Base-by-base conservation (phyloP, 2,329 filamentous ascomycete species). In the Aspergillus proliferans region DNA sequence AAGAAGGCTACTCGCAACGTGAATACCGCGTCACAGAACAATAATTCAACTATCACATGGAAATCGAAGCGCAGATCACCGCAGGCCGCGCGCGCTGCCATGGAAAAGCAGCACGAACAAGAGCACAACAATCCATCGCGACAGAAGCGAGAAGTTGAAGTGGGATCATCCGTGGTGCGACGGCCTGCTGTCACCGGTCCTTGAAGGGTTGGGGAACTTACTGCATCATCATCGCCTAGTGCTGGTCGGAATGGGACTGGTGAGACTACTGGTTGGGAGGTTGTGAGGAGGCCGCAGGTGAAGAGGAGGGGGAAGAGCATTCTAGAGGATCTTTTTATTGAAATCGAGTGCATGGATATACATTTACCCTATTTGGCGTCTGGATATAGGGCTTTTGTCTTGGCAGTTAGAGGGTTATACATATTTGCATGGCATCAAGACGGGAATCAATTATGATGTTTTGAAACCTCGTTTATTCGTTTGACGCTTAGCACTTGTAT, bases 61-160 rank as follows among this genome's bases (percentile, higher is more conserved):
- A 96, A 70, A 91, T 96, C 54, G 91, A 96, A 72, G 79, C 86
- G 3, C 83, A 95, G 71, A 96, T 96, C 87, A 88, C 86, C 1
- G 84, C 86, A 55, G 91, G 95, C 64, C 88, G 89, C 67, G 80
- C 71, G 76, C 10, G 70, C 68, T n/a, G 65, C 67, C 4, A 64
- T 66, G 12, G 62, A 71, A 26, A 71, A 71, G 42, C 58, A 64
- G 46, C 67, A 65, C 33, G 70, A 73, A 50, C 53, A 62, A 45
- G 68, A 71, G 44, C 61, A 60, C 40, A 65, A 63, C 28, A 64
- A 69, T 45, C 59, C 64, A 2, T 54, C 60, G 3, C 58, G 66
- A 26, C 63, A 67, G 28, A 69, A 55, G 47, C 61, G 53, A 24
- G 70, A 72, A 48, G 58, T 68, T 2, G 67, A 71, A 46, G 67